Conservation (phyloP, 805 yeast species). For the Kodamaea kaohsiungensis region DNA sequence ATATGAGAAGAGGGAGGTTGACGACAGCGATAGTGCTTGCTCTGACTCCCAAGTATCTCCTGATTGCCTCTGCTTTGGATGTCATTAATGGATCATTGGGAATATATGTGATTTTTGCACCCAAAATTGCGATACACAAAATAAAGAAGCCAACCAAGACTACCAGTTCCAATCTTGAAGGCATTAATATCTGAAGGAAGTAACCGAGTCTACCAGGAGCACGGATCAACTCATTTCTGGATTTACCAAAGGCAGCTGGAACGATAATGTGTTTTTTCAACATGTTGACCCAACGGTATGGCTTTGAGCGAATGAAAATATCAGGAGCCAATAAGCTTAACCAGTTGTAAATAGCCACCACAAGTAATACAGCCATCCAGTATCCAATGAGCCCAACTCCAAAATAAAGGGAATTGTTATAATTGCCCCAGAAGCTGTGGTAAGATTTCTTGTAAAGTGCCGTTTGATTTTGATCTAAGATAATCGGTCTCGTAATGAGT, state of each 20-base stretch:
- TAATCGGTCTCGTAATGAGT: constrained; percentile 5
- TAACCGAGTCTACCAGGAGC: constrained; percentile 15
- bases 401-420: constrained; percentile 25
- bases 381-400: constrained; percentile 26
- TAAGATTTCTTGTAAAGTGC: constrained; percentile 12
- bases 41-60: constrained; percentile 42
- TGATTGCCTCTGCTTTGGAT: constrained; percentile 10
- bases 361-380: constrained; percentile 18
- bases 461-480: neutral
- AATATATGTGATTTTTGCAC: constrained; percentile 11
- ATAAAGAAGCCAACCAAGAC: constrained; percentile 24
- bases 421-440: constrained; percentile 22
- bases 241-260: constrained; percentile 37
- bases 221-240: constrained; percentile 21
- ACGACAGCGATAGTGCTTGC: constrained; percentile 44
- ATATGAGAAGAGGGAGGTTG: constrained; percentile 51
- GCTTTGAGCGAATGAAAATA: constrained; percentile 2
- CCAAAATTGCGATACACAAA: constrained; percentile 16
- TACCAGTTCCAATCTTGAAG: constrained; percentile 38
- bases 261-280: constrained; percentile 35
- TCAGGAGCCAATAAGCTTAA: constrained; percentile 29
- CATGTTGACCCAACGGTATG: constrained; percentile 22
- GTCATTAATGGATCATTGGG: constrained; percentile 17
- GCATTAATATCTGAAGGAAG: constrained; percentile 30
- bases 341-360: constrained; percentile 15